phyloP scores from a whole-genome alignment of 176 grass and related monocot species.

The Tillandsia fasciculata region DNA sequence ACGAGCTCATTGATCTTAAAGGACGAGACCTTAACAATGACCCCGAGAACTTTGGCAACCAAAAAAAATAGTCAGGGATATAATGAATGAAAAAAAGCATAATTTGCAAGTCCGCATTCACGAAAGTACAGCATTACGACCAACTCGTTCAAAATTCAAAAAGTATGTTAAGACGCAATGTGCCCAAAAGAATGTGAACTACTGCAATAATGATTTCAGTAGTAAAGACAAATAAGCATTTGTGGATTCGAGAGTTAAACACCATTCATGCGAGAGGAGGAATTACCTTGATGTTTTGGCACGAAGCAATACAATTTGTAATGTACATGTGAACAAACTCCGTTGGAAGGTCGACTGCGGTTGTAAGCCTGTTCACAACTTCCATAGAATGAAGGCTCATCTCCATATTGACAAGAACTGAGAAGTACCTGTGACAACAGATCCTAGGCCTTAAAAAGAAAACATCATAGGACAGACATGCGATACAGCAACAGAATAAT shows the following conservation, averaged over 20 bases:
- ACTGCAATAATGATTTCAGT: not conserved
- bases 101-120: too few relatives aligned
- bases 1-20: too few relatives aligned
- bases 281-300: conserved; percentile 78
- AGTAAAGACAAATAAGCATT: not conserved
- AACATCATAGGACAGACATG: not conserved
- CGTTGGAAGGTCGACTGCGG: conserved; percentile 63
- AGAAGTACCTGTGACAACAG: conserved; percentile 57
- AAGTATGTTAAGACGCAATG: not conserved
- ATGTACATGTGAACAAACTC: conserved; percentile 95
- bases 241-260: not conserved
- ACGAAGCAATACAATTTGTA: conserved; percentile 88
- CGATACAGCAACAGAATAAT: not conserved
- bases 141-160: too few relatives aligned
- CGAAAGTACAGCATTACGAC: too few relatives aligned
- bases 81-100: too few relatives aligned
- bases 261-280: conserved; percentile 13
- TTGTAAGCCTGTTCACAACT: conserved; percentile 96
- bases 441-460: conserved; percentile 1
- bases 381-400: conserved; percentile 99
- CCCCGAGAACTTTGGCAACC: too few relatives aligned
- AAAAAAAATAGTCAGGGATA: too few relatives aligned
- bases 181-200: conserved; percentile 3
- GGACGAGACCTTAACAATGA: too few relatives aligned
- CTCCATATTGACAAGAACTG: conserved; percentile 83